Conservation (phyloP, 2,329 filamentous ascomycete genomes). For the Fusarium mundagurra region DNA sequence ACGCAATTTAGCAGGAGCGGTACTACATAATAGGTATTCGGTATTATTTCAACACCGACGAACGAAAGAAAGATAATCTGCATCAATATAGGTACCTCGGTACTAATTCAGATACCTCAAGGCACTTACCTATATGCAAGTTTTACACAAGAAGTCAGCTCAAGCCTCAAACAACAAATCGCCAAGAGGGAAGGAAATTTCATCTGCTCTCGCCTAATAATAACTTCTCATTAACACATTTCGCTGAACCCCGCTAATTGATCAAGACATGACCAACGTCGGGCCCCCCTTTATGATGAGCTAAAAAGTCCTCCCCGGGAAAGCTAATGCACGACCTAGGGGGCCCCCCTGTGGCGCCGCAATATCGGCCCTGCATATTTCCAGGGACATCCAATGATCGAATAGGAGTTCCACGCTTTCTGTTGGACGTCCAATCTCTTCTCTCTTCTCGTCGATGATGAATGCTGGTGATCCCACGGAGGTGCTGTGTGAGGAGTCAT, state of each 20-base stretch:
- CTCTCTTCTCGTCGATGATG: constrained; percentile 8
- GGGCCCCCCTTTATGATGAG: constrained; percentile 6
- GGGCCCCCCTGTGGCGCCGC: constrained; percentile 24
- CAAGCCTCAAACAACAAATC: neutral
- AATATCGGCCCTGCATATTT: constrained; percentile 34
- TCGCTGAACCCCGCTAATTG: neutral
- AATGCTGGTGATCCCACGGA: constrained; percentile 23
- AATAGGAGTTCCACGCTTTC: constrained; percentile 32
- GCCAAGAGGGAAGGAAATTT: neutral
- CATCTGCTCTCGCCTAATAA: constrained; percentile 7
- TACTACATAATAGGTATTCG: neutral
- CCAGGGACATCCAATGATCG: constrained; percentile 22
- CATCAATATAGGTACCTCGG: neutral
- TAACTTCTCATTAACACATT: constrained; percentile 19
- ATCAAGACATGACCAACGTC: neutral
- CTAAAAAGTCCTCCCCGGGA: constrained; percentile 37
- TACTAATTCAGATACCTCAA: neutral
- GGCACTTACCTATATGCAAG: neutral
- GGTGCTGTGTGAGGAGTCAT: neutral
- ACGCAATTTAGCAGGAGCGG: neutral
- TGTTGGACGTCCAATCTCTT: constrained; percentile 39
- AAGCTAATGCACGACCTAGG: constrained; percentile 30
- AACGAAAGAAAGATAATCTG: neutral
- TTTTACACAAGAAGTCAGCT: neutral
- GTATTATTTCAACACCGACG: neutral